Base-by-base conservation (phyloP, 2,329 filamentous ascomycete species). In the Xenoacremonium recifei region DNA sequence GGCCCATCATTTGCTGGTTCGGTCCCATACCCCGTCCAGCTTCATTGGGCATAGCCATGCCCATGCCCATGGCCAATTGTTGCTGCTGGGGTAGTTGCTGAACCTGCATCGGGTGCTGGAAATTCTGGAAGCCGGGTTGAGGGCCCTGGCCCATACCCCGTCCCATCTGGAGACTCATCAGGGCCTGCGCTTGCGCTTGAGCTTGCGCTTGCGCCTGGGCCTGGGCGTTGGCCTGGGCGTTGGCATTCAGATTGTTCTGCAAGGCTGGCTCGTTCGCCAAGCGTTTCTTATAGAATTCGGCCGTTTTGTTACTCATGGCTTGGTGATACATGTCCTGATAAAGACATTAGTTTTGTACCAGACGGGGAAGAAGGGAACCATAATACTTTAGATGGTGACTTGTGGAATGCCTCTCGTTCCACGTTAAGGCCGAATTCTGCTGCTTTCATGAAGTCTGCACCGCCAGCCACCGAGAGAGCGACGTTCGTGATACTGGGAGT, bases 61-160 rank as follows among this genome's bases (percentile, higher is more conserved):
- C 65, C 58, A 75, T 68, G 29, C 44, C 45, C 54, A 57, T 53
- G 19, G 49, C 48, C 48, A 57, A 51, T 35, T 68, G 58, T 21
- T 56, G 51, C 19, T 56, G 58, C 34, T 66, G 77, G 9, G 73
- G 68, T 18, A 80, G 70, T 27, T 71, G 72, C 1, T 74, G 70
- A 4, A 71, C 63, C 52, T 82, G 79, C 75, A 80, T 79, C 41
- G 71, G 75, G 40, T 79, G 77, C 44, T 80, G 78, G 25, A 82
- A 68, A 35, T 76, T 72, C 47, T 78, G 78, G 44, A 83, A 82
- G 1, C 69, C 72, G 51, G 73, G 77, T 45, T 76, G 79, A 3
- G 66, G 62, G 6, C 66, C 68, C 52, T 75, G 76, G 1, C 67
- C 69, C 62, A 76, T 71, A 11, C 69, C 70, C 25, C 77, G 70